These are phyloP conservation scores for Leptographium procerum DNA, from an alignment of 2,329 filamentous ascomycete genomes.

Conservation along the genomic window DNA sequence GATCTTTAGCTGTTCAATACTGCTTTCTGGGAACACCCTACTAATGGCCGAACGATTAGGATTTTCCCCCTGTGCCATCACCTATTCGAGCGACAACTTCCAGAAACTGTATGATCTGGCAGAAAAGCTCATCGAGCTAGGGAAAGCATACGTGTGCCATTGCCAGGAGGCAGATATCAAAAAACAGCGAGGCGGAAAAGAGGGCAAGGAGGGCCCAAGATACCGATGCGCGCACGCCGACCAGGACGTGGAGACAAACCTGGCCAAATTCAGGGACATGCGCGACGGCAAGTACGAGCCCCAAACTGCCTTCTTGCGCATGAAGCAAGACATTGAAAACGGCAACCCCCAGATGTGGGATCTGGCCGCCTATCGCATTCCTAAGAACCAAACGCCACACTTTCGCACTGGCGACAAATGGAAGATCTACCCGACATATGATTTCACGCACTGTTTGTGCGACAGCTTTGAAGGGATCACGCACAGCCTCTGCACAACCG, in stretches of 20 bases:
- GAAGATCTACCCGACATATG: slow-evolving; percentile 93
- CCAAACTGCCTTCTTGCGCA: slow-evolving; percentile 72
- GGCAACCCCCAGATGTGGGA: slow-evolving; percentile 75
- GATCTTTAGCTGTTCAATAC: background rate
- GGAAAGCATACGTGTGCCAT: slow-evolving; percentile 74
- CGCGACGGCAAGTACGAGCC: slow-evolving; percentile 81
- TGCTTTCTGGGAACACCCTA: background rate
- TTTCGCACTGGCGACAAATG: slow-evolving; percentile 72
- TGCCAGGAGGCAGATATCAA: slow-evolving; percentile 78
- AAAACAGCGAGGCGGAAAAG: slow-evolving; percentile 70
- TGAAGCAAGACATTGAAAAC: slow-evolving; percentile 80
- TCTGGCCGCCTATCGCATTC: slow-evolving; percentile 77
- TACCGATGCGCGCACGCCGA: slow-evolving; percentile 74
- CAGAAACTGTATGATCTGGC: slow-evolving; percentile 78
- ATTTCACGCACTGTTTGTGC: slow-evolving; percentile 81
- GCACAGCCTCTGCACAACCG: slow-evolving; percentile 85
- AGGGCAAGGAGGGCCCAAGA: slow-evolving; percentile 53
- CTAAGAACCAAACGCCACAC: slow-evolving; percentile 57
- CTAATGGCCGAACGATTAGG: slow-evolving; percentile 16
- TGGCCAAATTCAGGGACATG: slow-evolving; percentile 82
- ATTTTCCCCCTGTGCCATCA: slow-evolving; percentile 68
- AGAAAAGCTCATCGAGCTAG: slow-evolving; percentile 66
- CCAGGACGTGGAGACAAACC: slow-evolving; percentile 58
- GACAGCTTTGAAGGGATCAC: slow-evolving; percentile 90
- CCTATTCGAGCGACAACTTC: slow-evolving; percentile 86